Evolutionary conservation across 2,329 filamentous ascomycete genomes (phyloP), one percentile per base, ranked within the genome.

Genomic region (Hawksworthiomyces lignivorus): DNA sequence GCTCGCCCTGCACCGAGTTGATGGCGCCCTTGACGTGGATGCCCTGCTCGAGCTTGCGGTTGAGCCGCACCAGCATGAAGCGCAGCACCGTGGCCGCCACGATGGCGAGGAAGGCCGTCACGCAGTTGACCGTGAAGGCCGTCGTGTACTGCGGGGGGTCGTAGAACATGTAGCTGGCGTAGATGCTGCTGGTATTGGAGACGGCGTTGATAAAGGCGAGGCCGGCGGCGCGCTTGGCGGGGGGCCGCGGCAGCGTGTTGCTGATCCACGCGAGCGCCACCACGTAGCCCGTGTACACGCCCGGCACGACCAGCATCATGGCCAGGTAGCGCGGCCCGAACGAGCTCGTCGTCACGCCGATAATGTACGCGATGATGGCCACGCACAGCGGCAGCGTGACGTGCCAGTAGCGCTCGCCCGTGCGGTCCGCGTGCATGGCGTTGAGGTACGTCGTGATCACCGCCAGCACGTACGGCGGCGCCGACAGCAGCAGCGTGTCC

Each of bases 171-270:
- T 72, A 72, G 5, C 61, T 62, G 12, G 59, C 77, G 54, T 82
- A 88, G 49, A 89, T 88, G 36, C 72, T 78, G 31, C 75, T 76
- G 10, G 72, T 69, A 56, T 89, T 87, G 15, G 73, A 76, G 9
- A 86, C 69, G 3, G 80, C 80, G 55, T 90, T 90, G 61, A 89
- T 86, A 47, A 82, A 79, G 1, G 84, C 85, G 5, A 90, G 59
- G 0, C 82, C 83, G 0, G 82, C 68, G 2, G 69, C 69, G 46
- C 83, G 74, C 64, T 89, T 89, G 3, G 84, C 79, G 0, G 84
- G 82, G 4, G 86, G 85, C 5, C 84, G 75, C 0, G 84, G 84
- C 39, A 90, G 70, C 1, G 80, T 82, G 56, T 84, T 86, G 35
- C 74, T 78, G 49, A 89, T 87, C 85, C 85, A 92, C 3, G 80